Conservation (phyloP, 1,139 yeast species). For the Yamadazyma membranifaciens region DNA sequence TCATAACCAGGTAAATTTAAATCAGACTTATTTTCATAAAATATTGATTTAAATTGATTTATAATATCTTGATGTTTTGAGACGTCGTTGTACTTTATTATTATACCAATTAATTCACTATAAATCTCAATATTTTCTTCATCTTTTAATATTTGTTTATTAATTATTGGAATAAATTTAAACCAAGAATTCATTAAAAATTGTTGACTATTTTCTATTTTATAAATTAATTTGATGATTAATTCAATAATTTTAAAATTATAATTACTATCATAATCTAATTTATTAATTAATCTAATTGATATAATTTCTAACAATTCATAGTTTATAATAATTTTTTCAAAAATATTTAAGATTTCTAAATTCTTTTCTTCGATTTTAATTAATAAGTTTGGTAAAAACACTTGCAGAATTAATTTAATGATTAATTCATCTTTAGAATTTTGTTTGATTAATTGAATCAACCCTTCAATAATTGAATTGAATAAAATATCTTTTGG, state of each 20-base stretch:
- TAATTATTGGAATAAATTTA: constrained; percentile 31
- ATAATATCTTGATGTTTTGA: constrained; percentile 39
- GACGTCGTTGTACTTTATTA: constrained; percentile 35
- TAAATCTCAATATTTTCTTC: constrained; percentile 24
- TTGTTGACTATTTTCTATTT: constrained; percentile 22
- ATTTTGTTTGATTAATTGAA: constrained; percentile 36
- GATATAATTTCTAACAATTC: constrained; percentile 50
- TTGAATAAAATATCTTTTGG: constrained; percentile 33
- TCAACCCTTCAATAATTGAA: constrained; percentile 50
- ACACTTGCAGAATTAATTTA: constrained; percentile 50
- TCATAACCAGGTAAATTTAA: constrained; percentile 15
- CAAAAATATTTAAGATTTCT: constrained; percentile 39
- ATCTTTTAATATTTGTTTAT: constrained; percentile 11
- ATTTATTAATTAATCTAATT: constrained; percentile 45
- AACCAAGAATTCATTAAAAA: constrained; percentile 46
- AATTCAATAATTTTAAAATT: constrained; percentile 22
- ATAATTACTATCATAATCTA: constrained; percentile 20
- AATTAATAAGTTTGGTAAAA: constrained; percentile 60
- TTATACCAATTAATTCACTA: constrained; percentile 37
- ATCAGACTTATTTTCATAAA: constrained; percentile 17
- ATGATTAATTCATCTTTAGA: constrained; percentile 28
- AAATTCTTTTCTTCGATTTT: constrained; percentile 36
- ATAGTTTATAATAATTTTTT: constrained; percentile 43
- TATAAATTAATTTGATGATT: constrained; percentile 22
- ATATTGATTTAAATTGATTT: constrained; percentile 27